A percentile compares a stretch with the other conserved stretches of the same genome.
phyloP scores from a whole-genome alignment of 768 basidiomycete genomes.

The Rhodotorula babjevae region DNA sequence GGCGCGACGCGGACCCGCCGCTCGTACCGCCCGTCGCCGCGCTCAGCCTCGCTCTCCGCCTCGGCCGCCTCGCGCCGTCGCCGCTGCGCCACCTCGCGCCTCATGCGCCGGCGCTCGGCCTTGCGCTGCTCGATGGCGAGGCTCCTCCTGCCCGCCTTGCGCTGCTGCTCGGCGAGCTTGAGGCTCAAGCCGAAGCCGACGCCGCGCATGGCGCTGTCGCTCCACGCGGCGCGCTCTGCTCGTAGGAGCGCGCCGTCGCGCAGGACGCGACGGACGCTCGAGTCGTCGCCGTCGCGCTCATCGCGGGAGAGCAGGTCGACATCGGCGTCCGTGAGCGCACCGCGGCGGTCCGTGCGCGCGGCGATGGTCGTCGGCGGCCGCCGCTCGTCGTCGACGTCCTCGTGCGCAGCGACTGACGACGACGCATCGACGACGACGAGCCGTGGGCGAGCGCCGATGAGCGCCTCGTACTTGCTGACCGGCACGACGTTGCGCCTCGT shows the following conservation, averaged over 20 bases:
- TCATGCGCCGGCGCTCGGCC: background rate
- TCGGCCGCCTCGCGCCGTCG: slow-evolving; percentile 1
- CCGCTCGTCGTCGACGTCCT: background rate
- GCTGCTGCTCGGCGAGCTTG: slow-evolving; percentile 1
- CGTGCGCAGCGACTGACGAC: background rate
- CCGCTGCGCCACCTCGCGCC: slow-evolving; percentile 1
- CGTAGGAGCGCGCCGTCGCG: slow-evolving; percentile 22
- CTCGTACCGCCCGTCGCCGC: background rate
- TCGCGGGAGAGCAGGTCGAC: background rate
- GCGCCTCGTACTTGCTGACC: background rate
- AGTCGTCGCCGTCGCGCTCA: slow-evolving; percentile 8
- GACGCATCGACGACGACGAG: background rate
- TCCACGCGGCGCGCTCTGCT: slow-evolving; percentile 18
- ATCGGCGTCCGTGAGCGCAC: background rate
- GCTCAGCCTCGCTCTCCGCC: slow-evolving; percentile 17
- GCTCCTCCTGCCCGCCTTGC: background rate
- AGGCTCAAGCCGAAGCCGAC: slow-evolving; percentile 13
- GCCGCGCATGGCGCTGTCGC: slow-evolving; percentile 19
- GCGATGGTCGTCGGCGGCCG: background rate
- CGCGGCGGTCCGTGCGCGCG: background rate
- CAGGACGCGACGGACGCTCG: slow-evolving; percentile 21
- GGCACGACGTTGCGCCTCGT: background rate
- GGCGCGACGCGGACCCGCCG: background rate
- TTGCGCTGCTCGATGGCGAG: background rate
- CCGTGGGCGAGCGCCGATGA: background rate